phyloP scores from a whole-genome alignment of 2,329 filamentous ascomycete genomes.

The Chaetoscypha palmicola region DNA sequence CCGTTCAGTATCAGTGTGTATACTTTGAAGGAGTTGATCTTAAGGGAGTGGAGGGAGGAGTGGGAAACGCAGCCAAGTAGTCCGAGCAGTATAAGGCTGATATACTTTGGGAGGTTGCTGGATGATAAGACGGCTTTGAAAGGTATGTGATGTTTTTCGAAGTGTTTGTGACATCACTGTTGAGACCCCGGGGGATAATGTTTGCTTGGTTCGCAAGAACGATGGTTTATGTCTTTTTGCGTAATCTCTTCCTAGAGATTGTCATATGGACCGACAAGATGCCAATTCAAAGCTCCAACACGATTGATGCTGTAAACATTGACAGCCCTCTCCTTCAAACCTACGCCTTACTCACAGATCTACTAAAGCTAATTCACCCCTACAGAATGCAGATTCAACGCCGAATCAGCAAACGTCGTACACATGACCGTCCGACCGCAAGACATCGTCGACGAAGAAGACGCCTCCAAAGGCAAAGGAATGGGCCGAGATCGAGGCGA shows the following conservation, averaged over 20 bases:
- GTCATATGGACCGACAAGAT: too few species aligned
- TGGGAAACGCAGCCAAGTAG: constrained; percentile 85
- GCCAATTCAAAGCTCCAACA: background rate
- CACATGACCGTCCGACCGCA: constrained; percentile 90
- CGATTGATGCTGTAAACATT: too few species aligned
- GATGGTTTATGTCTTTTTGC: background rate
- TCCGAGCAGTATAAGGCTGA: constrained; percentile 82
- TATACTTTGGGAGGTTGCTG: constrained; percentile 83
- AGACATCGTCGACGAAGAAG: constrained; percentile 70
- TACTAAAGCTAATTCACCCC: too few species aligned
- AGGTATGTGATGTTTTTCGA: constrained; percentile 48
- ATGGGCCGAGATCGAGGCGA: constrained; percentile 42
- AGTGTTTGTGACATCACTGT: too few species aligned
- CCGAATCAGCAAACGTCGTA: constrained; percentile 73
- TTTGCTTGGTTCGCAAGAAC: too few species aligned
- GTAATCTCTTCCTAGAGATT: background rate
- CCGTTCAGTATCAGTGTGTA: constrained; percentile 89
- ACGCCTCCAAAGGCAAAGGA: constrained; percentile 28
- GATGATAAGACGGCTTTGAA: constrained; percentile 81
- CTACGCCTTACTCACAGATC: too few species aligned
- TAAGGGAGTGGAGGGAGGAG: constrained; percentile 85
- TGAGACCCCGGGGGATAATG: too few species aligned
- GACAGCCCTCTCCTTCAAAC: too few species aligned
- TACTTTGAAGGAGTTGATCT: constrained; percentile 87
- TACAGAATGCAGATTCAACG: constrained; percentile 71